Base-by-base conservation (phyloP, 768 basidiomycete species). In the Pilatotrama ljubarskyi region DNA sequence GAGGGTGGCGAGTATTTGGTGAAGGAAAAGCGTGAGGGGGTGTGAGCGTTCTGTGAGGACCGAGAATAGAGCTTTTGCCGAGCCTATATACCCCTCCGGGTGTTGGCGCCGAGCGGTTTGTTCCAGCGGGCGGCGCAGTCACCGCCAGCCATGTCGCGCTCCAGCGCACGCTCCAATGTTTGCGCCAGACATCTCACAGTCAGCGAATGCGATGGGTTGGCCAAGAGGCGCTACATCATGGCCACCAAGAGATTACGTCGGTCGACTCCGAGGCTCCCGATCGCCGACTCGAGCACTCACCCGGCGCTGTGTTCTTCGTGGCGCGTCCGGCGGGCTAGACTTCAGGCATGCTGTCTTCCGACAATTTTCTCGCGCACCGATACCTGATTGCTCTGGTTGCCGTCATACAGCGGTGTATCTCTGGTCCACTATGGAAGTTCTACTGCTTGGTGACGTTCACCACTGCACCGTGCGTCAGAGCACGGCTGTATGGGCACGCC, bases 401-500 rank as follows among this genome's bases (percentile, higher is more conserved):
- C 17, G 36, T 52, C 32, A 52, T 59, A 42, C 46, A 42, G 36
- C 57, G 50, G 41, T 0, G 1, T 15, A 35, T 24, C 40, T 51
- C 42, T 42, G 17, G 17, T 13, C n/a, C 17, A 26, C 35, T 2
- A 24, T 10, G 35, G 18, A 24, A 22, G 32, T 25, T 0, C 32
- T 26, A 49, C 73, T 63, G 82, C 64, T 78, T 80, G 47, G 82
- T 79, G 25, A 88, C 80, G 35, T 84, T 86, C 24, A 88, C 84
- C 18, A 79, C 76, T 1, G 77, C 74, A 5, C 86, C 86, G 64
- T 84, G 76, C n/a, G 73, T 73, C 66, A 87, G 70, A 2, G 85
- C 84, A 51, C 87, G 84, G 51, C 85, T 87, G 67, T 88, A 89
- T 0, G 87, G 87, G 69, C 87, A 88, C 42, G 81, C 77, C 87